A percentile compares a stretch with the other conserved stretches of the same genome.
Conservation (phyloP, 768 basidiomycete species). For the Sistotremastrum niveocremeum region DNA sequence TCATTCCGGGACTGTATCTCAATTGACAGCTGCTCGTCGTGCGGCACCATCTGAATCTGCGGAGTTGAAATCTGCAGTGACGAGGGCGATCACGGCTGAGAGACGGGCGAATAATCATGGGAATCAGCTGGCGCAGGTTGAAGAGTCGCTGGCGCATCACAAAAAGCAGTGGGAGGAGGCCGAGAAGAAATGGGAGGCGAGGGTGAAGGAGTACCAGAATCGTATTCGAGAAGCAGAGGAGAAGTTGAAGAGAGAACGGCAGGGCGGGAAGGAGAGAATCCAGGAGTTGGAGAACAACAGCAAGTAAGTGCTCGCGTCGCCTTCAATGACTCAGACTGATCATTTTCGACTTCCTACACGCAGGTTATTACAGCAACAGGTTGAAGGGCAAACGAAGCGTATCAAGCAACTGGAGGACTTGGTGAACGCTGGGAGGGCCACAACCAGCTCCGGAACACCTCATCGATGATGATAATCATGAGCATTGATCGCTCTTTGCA, state of each 20-base stretch:
- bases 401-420: conserved; percentile 24
- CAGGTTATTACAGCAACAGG: conserved; percentile 64
- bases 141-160: conserved; percentile 69
- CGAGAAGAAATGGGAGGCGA: conserved; percentile 85
- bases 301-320: conserved; percentile 33
- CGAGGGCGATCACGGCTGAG: conserved; percentile 75
- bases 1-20: conserved; percentile 59
- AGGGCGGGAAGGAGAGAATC: conserved; percentile 83
- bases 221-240: conserved; percentile 76
- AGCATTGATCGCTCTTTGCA: too few relatives aligned
- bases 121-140: conserved; percentile 71
- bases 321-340: background rate
- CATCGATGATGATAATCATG: too few relatives aligned
- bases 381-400: conserved; percentile 68
- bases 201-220: conserved; percentile 87
- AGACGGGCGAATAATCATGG: conserved; percentile 73
- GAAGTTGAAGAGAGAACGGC: conserved; percentile 83
- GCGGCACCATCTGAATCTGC: conserved; percentile 46
- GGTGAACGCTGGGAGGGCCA: conserved; percentile 15
- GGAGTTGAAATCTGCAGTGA: conserved; percentile 55
- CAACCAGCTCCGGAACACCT: background rate
- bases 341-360: background rate
- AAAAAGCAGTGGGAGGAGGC: conserved; percentile 59
- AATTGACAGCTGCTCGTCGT: conserved; percentile 49
- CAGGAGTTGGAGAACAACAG: conserved; percentile 56